Evolutionary conservation across 2,329 filamentous ascomycete species (phyloP).

Genomic region (Colletotrichum liriopes): DNA sequence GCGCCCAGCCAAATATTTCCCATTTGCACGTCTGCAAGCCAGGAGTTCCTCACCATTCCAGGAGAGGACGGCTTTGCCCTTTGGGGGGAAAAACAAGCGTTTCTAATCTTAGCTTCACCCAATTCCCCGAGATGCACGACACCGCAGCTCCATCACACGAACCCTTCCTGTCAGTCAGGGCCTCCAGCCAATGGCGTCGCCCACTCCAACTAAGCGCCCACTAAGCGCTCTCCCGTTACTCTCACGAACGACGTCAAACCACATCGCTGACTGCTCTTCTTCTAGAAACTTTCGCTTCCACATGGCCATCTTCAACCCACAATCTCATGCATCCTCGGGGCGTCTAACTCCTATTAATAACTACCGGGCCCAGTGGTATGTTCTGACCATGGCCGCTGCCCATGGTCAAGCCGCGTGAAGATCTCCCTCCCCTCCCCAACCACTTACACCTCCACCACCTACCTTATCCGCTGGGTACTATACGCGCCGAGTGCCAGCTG

Average conservation of each 20-base stretch:
- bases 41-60: not conserved
- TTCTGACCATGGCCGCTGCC: conserved; percentile 7
- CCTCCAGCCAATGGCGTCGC: conserved; percentile 33
- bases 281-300: conserved; percentile 34
- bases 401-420: conserved; percentile 12
- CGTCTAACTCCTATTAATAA: conserved; percentile 41
- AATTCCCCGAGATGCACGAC: conserved; percentile 38
- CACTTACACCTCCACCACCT: conserved; percentile 7
- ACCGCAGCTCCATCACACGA: conserved; percentile 37
- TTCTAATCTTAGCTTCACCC: conserved; percentile 34
- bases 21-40: not conserved
- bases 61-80: not conserved
- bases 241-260: conserved; percentile 20
- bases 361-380: conserved; percentile 33
- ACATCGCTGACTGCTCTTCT: conserved; percentile 7
- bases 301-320: conserved; percentile 2
- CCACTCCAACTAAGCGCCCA: conserved; percentile 40
- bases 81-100: not conserved
- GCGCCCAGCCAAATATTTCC: not conserved
- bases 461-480: conserved; percentile 15
- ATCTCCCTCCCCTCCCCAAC: conserved; percentile 17
- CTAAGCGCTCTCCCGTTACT: conserved; percentile 39
- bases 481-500: conserved; percentile 32
- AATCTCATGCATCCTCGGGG: conserved; percentile 9
- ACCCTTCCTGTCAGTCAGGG: conserved; percentile 9